phyloP scores from a whole-genome alignment of 192 early-diverging fungal genomes.

The Podochytrium sp. region DNA sequence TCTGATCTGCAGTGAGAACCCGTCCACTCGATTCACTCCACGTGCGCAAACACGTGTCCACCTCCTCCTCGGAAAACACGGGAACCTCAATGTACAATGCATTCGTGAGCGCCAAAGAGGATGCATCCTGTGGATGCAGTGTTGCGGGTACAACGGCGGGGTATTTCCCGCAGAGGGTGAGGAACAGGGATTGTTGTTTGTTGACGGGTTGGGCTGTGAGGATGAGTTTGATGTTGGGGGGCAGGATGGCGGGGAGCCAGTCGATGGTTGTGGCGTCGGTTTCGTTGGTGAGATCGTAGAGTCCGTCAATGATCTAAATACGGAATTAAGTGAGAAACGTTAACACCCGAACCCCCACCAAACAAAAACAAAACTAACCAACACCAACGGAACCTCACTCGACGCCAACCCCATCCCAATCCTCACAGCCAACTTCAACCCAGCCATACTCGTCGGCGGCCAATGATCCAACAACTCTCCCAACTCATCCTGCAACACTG shows the following conservation, averaged over 20 bases:
- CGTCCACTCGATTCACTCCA: not conserved
- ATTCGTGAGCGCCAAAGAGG: not conserved
- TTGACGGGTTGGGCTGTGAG: not conserved
- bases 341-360: not conserved
- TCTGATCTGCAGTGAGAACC: constrained; percentile 15
- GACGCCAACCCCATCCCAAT: constrained; percentile 25
- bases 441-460: constrained; percentile 20
- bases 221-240: constrained; percentile 18
- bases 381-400: constrained; percentile 13
- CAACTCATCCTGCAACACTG: constrained; percentile 4
- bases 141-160: not conserved
- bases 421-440: constrained; percentile 22
- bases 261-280: constrained; percentile 27
- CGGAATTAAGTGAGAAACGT: not conserved
- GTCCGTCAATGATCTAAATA: constrained; percentile 29
- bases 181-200: constrained; percentile 26
- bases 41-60: not conserved
- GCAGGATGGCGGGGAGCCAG: constrained; percentile 31
- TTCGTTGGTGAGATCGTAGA: constrained; percentile 14
- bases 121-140: too few relatives aligned
- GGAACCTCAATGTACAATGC: constrained; percentile 21
- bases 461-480: constrained; percentile 31
- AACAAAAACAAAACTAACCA: constrained; percentile 19
- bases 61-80: constrained; percentile 3
- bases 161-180: constrained; percentile 12